Percentiles rank a stretch among this genome's conserved stretches.
Conservation (phyloP, 306 rosid species). For the Cucurbita moschata region DNA sequence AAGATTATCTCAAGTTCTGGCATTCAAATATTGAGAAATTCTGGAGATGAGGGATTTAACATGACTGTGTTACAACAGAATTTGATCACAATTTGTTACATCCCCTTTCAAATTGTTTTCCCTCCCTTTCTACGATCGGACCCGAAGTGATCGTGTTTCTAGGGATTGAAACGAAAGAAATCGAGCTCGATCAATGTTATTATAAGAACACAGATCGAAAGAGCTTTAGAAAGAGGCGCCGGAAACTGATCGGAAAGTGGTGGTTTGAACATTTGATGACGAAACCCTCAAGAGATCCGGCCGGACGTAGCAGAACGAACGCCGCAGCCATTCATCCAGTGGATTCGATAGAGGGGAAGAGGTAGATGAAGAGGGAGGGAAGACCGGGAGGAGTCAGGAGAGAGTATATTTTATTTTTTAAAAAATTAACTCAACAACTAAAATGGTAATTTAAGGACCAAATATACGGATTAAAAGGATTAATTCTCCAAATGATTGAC, state of each 20-base stretch:
- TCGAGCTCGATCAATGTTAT: conserved; percentile 64
- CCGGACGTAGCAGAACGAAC: conserved; percentile 85
- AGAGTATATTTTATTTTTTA: too few relatives aligned
- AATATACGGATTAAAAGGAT: too few relatives aligned
- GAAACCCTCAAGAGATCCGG: conserved; percentile 70
- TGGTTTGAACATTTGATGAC: conserved; percentile 70
- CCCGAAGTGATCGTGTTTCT: conserved; percentile 42
- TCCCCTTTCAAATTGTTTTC: too few relatives aligned
- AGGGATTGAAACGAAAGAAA: conserved; percentile 81
- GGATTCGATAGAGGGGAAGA: conserved; percentile 26
- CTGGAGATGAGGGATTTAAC: too few relatives aligned
- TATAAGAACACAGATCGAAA: conserved; percentile 64
- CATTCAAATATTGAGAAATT: too few relatives aligned
- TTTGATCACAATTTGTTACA: too few relatives aligned
- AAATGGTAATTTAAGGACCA: too few relatives aligned
- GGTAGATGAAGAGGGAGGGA: too few relatives aligned
- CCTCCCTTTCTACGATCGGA: conserved; percentile 15
- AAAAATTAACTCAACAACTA: too few relatives aligned
- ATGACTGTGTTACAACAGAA: too few relatives aligned
- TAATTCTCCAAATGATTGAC: too few relatives aligned
- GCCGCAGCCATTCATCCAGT: conserved; percentile 73
- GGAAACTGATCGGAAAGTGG: conserved; percentile 79
- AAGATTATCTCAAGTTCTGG: background rate
- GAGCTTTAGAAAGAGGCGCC: conserved; percentile 87
- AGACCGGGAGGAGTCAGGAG: too few relatives aligned